phyloP scores from a whole-genome alignment of 2,329 filamentous ascomycete species.

The Talaromyces sp. region DNA sequence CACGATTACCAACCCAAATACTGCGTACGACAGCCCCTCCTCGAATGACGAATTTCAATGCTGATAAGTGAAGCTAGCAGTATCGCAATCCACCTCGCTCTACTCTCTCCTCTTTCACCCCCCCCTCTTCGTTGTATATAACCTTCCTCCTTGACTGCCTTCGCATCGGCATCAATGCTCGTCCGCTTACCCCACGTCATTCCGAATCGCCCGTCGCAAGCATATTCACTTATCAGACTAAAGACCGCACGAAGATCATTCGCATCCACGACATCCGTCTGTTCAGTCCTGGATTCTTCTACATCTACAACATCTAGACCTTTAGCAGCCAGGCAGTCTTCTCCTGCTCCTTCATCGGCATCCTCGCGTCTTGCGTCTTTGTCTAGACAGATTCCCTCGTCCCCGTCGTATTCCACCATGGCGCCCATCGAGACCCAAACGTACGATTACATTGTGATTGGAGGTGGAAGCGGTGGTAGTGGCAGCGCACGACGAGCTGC shows the following conservation, averaged over 20 bases:
- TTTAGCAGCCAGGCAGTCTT: background rate
- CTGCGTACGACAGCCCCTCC: background rate
- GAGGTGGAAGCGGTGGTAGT: slow-evolving; percentile 52
- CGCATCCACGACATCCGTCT: background rate
- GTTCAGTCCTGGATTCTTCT: slow-evolving; percentile 11
- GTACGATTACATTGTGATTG: slow-evolving; percentile 56
- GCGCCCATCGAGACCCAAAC: slow-evolving; percentile 45
- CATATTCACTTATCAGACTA: background rate
- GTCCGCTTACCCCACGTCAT: slow-evolving; percentile 12
- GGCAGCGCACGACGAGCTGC: slow-evolving; percentile 49
- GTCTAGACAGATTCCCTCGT: slow-evolving; percentile 40
- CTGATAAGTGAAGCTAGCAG: background rate
- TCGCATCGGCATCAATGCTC: slow-evolving; percentile 13
- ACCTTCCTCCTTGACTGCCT: slow-evolving; percentile 5
- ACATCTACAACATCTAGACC: background rate
- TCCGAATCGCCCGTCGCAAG: slow-evolving; percentile 14
- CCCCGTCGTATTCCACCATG: slow-evolving; percentile 35
- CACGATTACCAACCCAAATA: background rate
- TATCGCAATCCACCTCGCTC: background rate
- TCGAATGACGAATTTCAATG: background rate
- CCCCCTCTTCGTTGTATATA: background rate
- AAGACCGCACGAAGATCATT: background rate
- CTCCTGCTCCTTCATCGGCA: slow-evolving; percentile 9
- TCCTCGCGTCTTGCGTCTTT: slow-evolving; percentile 38
- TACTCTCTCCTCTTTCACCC: background rate